Conservation (phyloP, 805 yeast species). For the Pichia occidentalis region DNA sequence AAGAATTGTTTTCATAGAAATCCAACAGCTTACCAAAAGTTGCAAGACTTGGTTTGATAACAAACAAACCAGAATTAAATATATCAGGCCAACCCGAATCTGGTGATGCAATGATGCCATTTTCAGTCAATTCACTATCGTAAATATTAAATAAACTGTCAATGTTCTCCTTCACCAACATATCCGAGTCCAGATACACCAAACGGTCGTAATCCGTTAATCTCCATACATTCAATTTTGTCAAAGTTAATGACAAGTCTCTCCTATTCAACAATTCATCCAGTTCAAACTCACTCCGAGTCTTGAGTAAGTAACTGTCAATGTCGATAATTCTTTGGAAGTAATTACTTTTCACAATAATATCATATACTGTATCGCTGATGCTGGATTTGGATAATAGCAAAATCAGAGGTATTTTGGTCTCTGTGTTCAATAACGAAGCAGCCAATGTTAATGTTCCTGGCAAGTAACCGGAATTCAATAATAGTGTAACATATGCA, state of each 20-base stretch:
- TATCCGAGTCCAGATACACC: slow-evolving; percentile 59
- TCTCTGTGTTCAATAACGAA: slow-evolving; percentile 19
- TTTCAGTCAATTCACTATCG: slow-evolving; percentile 14
- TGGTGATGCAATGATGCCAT: slow-evolving; percentile 50
- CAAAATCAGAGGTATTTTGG: slow-evolving; percentile 21
- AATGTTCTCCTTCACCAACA: slow-evolving; percentile 34
- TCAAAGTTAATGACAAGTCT: slow-evolving; percentile 34
- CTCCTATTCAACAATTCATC: slow-evolving; percentile 22
- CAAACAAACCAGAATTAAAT: slow-evolving; percentile 75
- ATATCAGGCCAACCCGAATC: slow-evolving; percentile 92
- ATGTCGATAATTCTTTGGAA: slow-evolving; percentile 21
- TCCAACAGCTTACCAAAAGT: slow-evolving; percentile 37
- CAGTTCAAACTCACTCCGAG: slow-evolving; percentile 19
- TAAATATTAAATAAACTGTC: slow-evolving; percentile 25
- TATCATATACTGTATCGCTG: slow-evolving; percentile 9
- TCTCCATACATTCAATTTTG: slow-evolving; percentile 54
- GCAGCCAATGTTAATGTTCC: slow-evolving; percentile 31
- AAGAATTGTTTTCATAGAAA: slow-evolving; percentile 24
- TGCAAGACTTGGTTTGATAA: slow-evolving; percentile 44
- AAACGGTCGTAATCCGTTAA: slow-evolving; percentile 37
- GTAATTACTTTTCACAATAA: slow-evolving; percentile 12
- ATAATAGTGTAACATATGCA: slow-evolving; percentile 30
- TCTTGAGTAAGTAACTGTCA: slow-evolving; percentile 18
- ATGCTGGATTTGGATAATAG: slow-evolving; percentile 18
- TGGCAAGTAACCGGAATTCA: slow-evolving; percentile 32